phyloP scores from a whole-genome alignment of 768 basidiomycete genomes.

The Cystobasidium tubakii region DNA sequence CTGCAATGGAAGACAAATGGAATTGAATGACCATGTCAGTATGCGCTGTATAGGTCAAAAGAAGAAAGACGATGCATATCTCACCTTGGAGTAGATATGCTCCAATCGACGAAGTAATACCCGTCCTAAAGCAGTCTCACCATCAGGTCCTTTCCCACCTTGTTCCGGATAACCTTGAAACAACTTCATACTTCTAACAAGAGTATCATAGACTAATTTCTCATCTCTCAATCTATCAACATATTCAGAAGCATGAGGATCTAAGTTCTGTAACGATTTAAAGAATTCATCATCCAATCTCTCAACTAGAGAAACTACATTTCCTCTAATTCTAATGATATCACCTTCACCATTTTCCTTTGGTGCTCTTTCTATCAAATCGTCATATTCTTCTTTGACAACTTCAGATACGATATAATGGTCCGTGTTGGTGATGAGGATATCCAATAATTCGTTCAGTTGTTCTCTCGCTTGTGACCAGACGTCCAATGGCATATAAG shows the following conservation, averaged over 20 bases:
- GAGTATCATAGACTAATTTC: slow-evolving; percentile 83
- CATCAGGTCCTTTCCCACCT: slow-evolving; percentile 56
- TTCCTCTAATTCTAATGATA: slow-evolving; percentile 81
- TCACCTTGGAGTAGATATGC: slow-evolving; percentile 95
- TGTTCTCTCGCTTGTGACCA: slow-evolving; percentile 83
- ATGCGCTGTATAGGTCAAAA: background rate
- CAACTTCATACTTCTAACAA: slow-evolving; percentile 83
- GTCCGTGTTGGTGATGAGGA: slow-evolving; percentile 64
- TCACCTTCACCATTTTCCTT: slow-evolving; percentile 58
- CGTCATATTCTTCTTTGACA: slow-evolving; percentile 83
- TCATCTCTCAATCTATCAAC: slow-evolving; percentile 95
- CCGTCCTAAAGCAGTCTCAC: slow-evolving; percentile 56
- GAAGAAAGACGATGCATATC: slow-evolving; percentile 34
- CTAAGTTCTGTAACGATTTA: slow-evolving; percentile 91
- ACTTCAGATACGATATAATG: slow-evolving; percentile 73
- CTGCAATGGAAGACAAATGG: slow-evolving; percentile 52
- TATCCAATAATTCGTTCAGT: slow-evolving; percentile 77
- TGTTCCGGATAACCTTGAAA: slow-evolving; percentile 71
- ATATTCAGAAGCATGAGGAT: slow-evolving; percentile 98
- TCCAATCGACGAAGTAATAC: slow-evolving; percentile 92
- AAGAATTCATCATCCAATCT: slow-evolving; percentile 97
- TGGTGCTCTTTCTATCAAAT: slow-evolving; percentile 73
- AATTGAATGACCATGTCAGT: slow-evolving; percentile 10
- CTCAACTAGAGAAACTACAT: slow-evolving; percentile 91
- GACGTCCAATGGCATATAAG: slow-evolving; percentile 69